phyloP scores from a whole-genome alignment of 352 stramenopile species.

The Phytophthora rubi region DNA sequence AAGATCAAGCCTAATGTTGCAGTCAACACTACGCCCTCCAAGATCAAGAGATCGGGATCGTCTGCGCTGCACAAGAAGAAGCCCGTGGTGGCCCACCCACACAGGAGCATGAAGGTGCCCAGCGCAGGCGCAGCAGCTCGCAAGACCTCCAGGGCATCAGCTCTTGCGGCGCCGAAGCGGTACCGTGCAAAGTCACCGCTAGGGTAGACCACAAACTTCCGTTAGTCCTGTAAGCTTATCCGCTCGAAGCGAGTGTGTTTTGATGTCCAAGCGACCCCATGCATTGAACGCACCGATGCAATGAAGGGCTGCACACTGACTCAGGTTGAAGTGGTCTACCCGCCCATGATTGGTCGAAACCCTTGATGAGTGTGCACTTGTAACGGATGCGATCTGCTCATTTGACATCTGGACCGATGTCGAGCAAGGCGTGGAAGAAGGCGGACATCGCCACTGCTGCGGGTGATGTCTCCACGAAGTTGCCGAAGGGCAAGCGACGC shows the following conservation, averaged over 20 bases:
- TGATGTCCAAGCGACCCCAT: slow-evolving; percentile 14
- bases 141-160: slow-evolving; percentile 32
- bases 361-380: slow-evolving; percentile 25
- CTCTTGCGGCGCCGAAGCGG: slow-evolving; percentile 39
- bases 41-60: slow-evolving; percentile 20
- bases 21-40: slow-evolving; percentile 25
- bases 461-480: slow-evolving; percentile 15
- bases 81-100: slow-evolving; percentile 9
- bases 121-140: slow-evolving; percentile 19
- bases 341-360: slow-evolving; percentile 33
- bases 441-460: slow-evolving; percentile 1
- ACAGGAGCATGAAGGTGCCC: slow-evolving; percentile 28
- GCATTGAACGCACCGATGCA: not conserved
- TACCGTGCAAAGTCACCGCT: slow-evolving; percentile 42
- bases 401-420: slow-evolving; percentile 29
- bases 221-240: slow-evolving; percentile 41
- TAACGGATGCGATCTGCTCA: slow-evolving; percentile 26
- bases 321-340: not conserved
- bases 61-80: slow-evolving; percentile 33
- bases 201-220: slow-evolving; percentile 37
- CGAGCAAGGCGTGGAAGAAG: slow-evolving; percentile 27
- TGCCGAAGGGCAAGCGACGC: slow-evolving; percentile 49
- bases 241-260: slow-evolving; percentile 18
- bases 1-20: slow-evolving; percentile 24
- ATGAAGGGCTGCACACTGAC: no score